Percentiles rank a stretch among this genome's conserved stretches.
phyloP scores from a whole-genome alignment of 2,329 filamentous ascomycete species.

The Mollisiaceae sp. region DNA sequence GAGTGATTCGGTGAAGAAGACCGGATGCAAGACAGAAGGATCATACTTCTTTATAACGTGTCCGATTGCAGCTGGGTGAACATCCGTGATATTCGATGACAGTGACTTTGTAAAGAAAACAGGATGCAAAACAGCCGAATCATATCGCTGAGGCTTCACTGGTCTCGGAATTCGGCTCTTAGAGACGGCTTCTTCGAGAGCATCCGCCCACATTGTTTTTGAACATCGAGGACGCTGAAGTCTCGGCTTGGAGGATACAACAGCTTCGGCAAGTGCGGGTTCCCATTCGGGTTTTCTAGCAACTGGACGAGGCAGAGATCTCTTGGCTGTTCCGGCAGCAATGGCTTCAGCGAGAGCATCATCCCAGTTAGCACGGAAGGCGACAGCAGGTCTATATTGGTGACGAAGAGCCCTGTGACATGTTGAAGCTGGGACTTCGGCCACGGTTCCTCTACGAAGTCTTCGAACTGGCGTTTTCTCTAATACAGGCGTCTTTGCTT shows the following conservation, averaged over 20 bases:
- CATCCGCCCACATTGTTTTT: conserved; percentile 29
- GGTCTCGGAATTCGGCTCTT: conserved; percentile 3
- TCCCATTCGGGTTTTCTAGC: conserved; percentile 31
- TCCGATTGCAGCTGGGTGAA: conserved; percentile 35
- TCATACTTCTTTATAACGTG: conserved; percentile 23
- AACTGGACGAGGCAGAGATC: conserved; percentile 12
- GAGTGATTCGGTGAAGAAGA: conserved; percentile 33
- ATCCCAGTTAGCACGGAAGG: conserved; percentile 34
- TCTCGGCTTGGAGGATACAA: conserved; percentile 19
- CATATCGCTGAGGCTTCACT: conserved; percentile 13
- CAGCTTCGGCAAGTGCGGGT: conserved; percentile 29
- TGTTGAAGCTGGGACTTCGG: not conserved
- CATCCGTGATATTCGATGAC: conserved; percentile 15
- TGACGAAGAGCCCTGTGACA: conserved; percentile 27
- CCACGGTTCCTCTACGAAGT: conserved; percentile 14
- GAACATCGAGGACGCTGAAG: conserved; percentile 27
- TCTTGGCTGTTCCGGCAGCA: conserved; percentile 26
- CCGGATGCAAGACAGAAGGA: conserved; percentile 32
- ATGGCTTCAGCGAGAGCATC: conserved; percentile 37
- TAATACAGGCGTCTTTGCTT: conserved; percentile 28
- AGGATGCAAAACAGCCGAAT: conserved; percentile 32
- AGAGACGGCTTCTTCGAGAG: conserved; percentile 31
- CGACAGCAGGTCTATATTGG: conserved; percentile 25
- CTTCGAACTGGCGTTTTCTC: conserved; percentile 27
- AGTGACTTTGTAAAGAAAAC: conserved; percentile 33